Percentiles rank a stretch among this genome's conserved stretches.
Evolutionary conservation across 768 basidiomycete species (phyloP).

Genomic region (Suillus cothurnatus): DNA sequence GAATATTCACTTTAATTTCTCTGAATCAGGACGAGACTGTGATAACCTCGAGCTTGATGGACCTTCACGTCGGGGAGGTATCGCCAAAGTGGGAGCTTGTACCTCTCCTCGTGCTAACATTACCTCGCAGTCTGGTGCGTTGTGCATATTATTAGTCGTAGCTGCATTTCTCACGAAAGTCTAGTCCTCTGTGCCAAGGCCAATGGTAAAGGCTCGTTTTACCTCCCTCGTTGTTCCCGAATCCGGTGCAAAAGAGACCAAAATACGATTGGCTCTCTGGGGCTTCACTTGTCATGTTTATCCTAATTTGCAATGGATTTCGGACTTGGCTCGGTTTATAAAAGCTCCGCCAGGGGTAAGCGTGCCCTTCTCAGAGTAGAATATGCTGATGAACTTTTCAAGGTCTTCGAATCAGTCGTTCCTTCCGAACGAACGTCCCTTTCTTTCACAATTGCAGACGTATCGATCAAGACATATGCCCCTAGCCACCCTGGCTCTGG

Average conservation of each 20-base stretch:
- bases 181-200: slow-evolving; percentile 48
- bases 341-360: slow-evolving; percentile 90
- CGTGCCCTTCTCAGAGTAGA: slow-evolving; percentile 17
- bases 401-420: slow-evolving; percentile 92
- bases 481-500: slow-evolving; percentile 63
- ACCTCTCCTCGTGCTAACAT: slow-evolving; percentile 56
- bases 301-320: slow-evolving; percentile 63
- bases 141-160: background rate
- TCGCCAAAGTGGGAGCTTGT: slow-evolving; percentile 33
- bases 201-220: slow-evolving; percentile 66
- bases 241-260: slow-evolving; percentile 76
- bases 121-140: slow-evolving; percentile 61
- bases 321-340: slow-evolving; percentile 61
- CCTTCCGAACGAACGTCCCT: slow-evolving; percentile 86
- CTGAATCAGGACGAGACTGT: slow-evolving; percentile 67
- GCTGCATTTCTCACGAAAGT: slow-evolving; percentile 7
- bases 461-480: slow-evolving; percentile 63
- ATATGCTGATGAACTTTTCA: slow-evolving; percentile 1
- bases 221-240: slow-evolving; percentile 61
- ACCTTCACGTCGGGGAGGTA: slow-evolving; percentile 57
- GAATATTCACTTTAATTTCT: slow-evolving; percentile 9
- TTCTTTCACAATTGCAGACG: slow-evolving; percentile 63
- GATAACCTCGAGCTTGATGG: slow-evolving; percentile 63
- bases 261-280: slow-evolving; percentile 60
- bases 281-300: slow-evolving; percentile 65